Evolutionary conservation across 2,329 filamentous ascomycete genomes (phyloP), one percentile per base, ranked within the genome.

Genomic region (Trichoderma arundinaceum): DNA sequence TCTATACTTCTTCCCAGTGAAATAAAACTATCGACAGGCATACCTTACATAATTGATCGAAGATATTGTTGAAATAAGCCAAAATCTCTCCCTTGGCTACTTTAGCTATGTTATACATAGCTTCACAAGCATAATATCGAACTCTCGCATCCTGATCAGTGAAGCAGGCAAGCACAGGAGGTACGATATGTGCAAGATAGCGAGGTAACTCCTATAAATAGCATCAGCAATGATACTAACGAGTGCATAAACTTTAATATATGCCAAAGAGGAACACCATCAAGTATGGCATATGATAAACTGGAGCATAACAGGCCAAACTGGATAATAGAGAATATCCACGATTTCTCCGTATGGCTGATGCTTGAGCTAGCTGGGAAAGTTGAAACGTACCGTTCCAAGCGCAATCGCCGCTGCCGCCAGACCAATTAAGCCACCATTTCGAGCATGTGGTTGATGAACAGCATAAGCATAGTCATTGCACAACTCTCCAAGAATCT

Each of bases 51-150:
- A 99, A 82, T 22, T 95, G 93, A 80, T 99, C 95, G 75, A 99
- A 99, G 69, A 99, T 95, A 73, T 96, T 91, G 79, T 99, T 99
- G 79, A 99, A 99, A 82, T 97, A 99, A 46, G 96, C 87, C 70
- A 99, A 80, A 19, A 99, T 95, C 79, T 99, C 95, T 43, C 96
- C 95, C 79, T 99, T 99, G 67, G 94, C 95, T 54, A 99, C 95
- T 80, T 99, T 99, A 74, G 95, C 94, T 75, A 99, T 99, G 79
- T 99, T 99, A 81, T 99, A 99, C 95, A 99, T 99, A 78, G 94
- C 96, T 82, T 99, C 95, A 80, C 95, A 99, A 28, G 95, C 95
- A 80, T 99, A 99, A 78, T 99, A 99, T 69, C 95, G 88, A 38
- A 98, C 95, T 66, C 95, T 88, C 33, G 95, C 94, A 90, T 99